phyloP scores from a whole-genome alignment of 306 rosid species.

The Senna tora region DNA sequence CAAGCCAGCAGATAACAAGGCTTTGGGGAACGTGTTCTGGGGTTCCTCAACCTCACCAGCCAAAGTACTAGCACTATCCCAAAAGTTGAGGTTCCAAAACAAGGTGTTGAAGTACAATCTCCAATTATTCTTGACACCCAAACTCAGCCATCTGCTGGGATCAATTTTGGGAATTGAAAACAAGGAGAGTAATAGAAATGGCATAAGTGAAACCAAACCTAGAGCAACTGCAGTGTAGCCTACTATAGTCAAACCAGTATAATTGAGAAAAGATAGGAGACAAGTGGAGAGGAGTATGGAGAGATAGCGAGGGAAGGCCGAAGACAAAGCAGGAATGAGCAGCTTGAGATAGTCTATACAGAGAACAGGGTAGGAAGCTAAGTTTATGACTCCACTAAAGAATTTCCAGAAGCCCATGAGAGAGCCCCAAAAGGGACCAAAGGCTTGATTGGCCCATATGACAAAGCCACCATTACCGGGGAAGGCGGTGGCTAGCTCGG shows the following conservation, averaged over 20 bases:
- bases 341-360: conserved; percentile 47
- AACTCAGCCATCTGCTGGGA: conserved; percentile 55
- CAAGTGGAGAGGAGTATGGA: conserved; percentile 38
- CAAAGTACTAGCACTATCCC: conserved; percentile 65
- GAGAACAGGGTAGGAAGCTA: conserved; percentile 52
- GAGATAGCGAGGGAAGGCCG: conserved; percentile 38
- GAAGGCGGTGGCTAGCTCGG: conserved; percentile 50
- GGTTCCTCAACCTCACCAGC: conserved; percentile 66
- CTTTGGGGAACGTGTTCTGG: conserved; percentile 53
- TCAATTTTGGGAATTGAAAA: conserved; percentile 51
- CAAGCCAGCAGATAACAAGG: conserved; percentile 50
- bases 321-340: conserved; percentile 46
- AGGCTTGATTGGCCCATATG: conserved; percentile 48
- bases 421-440: conserved; percentile 57
- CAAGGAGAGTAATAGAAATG: conserved; percentile 47
- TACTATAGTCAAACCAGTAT: conserved; percentile 46
- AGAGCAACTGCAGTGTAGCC: conserved; percentile 48
- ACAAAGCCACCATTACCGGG: conserved; percentile 55
- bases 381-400: conserved; percentile 46
- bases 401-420: conserved; percentile 56
- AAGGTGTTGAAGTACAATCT: conserved; percentile 56
- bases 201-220: conserved; percentile 47
- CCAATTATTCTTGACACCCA: conserved; percentile 57
- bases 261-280: conserved; percentile 48
- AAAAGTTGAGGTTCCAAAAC: conserved; percentile 65